Conservation (phyloP, 1,284 basidiomycete genomes). For the Coriolopsis trogii region DNA sequence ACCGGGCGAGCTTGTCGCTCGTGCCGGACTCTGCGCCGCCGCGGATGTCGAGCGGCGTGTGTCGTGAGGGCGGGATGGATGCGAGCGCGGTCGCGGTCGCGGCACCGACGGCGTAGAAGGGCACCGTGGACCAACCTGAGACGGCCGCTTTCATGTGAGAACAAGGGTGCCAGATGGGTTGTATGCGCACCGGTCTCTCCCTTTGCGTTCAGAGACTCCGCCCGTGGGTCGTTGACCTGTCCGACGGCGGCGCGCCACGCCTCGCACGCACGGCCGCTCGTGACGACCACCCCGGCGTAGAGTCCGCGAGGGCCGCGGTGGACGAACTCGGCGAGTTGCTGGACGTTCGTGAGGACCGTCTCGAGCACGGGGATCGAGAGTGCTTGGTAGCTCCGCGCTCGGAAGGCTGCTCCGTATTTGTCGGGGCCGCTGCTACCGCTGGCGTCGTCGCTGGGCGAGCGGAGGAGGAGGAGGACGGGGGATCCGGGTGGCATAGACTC, state of each 20-base stretch:
- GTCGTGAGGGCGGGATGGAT: slow-evolving; percentile 40
- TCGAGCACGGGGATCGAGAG: slow-evolving; percentile 69
- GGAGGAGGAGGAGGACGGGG: slow-evolving; percentile 60
- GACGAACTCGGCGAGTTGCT: slow-evolving; percentile 48
- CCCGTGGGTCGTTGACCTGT: background rate
- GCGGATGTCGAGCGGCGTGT: slow-evolving; percentile 46
- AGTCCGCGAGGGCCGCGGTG: background rate
- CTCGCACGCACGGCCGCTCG: slow-evolving; percentile 71
- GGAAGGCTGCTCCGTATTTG: slow-evolving; percentile 31
- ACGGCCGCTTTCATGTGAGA: background rate
- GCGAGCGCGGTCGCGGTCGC: slow-evolving; percentile 55
- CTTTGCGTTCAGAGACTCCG: background rate
- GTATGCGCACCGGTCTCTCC: background rate
- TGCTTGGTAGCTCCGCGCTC: slow-evolving; percentile 41
- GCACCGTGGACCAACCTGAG: slow-evolving; percentile 32
- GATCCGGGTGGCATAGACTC: too few relatives aligned
- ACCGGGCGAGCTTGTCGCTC: slow-evolving; percentile 64
- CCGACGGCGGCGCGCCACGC: slow-evolving; percentile 50
- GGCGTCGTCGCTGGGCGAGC: slow-evolving; percentile 45
- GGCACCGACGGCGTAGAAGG: slow-evolving; percentile 78
- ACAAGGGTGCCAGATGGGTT: background rate
- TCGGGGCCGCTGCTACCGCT: slow-evolving; percentile 20
- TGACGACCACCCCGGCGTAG: slow-evolving; percentile 67
- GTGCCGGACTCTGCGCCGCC: slow-evolving; percentile 64
- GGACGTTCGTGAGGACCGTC: slow-evolving; percentile 55